phyloP scores from a whole-genome alignment of 2,329 filamentous ascomycete species.

The Harringtonia lauricola region DNA sequence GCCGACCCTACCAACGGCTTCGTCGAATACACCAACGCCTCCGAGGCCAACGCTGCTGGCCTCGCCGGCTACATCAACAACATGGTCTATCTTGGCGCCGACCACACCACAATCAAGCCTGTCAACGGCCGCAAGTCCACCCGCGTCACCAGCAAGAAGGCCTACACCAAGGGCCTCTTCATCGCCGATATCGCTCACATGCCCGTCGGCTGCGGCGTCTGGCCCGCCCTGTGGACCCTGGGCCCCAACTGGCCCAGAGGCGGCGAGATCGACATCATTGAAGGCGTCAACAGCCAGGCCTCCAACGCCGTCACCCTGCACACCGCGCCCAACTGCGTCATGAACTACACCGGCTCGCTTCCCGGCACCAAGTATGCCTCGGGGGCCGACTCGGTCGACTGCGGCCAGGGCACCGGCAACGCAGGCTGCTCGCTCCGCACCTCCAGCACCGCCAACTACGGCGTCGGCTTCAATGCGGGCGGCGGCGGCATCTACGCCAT shows the following conservation, averaged over 20 bases:
- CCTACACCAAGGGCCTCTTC: conserved; percentile 60
- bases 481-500: conserved; percentile 63
- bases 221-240: conserved; percentile 64
- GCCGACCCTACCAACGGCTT: conserved; percentile 65
- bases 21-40: conserved; percentile 54
- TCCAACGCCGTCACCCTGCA: conserved; percentile 57
- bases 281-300: conserved; percentile 57
- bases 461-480: conserved; percentile 57
- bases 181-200: conserved; percentile 66
- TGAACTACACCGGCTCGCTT: conserved; percentile 37
- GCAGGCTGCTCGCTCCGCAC: conserved; percentile 49
- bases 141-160: conserved; percentile 54
- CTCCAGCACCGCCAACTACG: conserved; percentile 43
- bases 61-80: conserved; percentile 46
- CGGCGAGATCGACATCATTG: conserved; percentile 73
- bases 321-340: conserved; percentile 48
- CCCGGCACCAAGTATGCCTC: conserved; percentile 31
- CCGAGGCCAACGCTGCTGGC: conserved; percentile 43
- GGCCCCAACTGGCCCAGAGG: conserved; percentile 58
- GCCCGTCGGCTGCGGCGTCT: conserved; percentile 64
- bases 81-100: conserved; percentile 59
- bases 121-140: conserved; percentile 56
- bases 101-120: conserved; percentile 45
- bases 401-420: conserved; percentile 23
- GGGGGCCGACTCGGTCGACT: conserved; percentile 21